Conservation (phyloP, 2,329 filamentous ascomycete species). For the Xylariaceae sp. region DNA sequence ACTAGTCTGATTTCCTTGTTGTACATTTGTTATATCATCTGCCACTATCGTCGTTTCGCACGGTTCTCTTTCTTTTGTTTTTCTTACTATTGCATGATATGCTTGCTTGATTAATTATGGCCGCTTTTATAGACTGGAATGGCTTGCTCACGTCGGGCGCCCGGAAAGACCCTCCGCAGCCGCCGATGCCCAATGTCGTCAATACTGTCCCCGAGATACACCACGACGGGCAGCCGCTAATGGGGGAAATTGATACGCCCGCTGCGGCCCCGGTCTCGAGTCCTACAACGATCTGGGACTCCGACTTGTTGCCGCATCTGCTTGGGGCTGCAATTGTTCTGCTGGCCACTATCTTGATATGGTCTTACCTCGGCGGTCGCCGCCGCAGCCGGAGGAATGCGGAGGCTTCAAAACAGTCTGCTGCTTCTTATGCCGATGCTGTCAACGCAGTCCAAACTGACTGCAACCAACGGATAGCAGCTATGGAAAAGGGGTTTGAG, state of each 20-base stretch:
- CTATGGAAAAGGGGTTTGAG: conserved; percentile 12
- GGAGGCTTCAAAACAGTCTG: conserved; percentile 1
- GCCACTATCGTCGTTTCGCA: neutral
- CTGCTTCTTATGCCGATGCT: conserved; percentile 6
- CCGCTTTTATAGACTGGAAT: conserved; percentile 19
- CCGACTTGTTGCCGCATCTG: conserved; percentile 4
- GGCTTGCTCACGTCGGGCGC: conserved; percentile 15
- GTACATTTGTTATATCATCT: neutral
- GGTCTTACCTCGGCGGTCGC: conserved; percentile 8
- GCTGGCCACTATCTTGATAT: conserved; percentile 8
- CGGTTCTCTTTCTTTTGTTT: neutral
- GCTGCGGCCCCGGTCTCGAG: neutral
- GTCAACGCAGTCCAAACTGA: conserved; percentile 11
- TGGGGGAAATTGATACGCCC: neutral
- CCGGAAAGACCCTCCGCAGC: conserved; percentile 1
- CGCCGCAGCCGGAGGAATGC: conserved; percentile 7
- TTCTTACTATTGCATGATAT: neutral
- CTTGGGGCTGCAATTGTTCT: conserved; percentile 10
- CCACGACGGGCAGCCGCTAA: conserved; percentile 1
- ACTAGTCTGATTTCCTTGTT: too few relatives aligned
- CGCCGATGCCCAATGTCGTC: neutral
- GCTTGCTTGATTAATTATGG: conserved; percentile 7
- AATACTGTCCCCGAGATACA: too few relatives aligned
- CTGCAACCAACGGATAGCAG: conserved; percentile 12
- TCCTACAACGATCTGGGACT: neutral